phyloP scores from a whole-genome alignment of 179 eudicot genomes.

The Beta corolliflora region DNA sequence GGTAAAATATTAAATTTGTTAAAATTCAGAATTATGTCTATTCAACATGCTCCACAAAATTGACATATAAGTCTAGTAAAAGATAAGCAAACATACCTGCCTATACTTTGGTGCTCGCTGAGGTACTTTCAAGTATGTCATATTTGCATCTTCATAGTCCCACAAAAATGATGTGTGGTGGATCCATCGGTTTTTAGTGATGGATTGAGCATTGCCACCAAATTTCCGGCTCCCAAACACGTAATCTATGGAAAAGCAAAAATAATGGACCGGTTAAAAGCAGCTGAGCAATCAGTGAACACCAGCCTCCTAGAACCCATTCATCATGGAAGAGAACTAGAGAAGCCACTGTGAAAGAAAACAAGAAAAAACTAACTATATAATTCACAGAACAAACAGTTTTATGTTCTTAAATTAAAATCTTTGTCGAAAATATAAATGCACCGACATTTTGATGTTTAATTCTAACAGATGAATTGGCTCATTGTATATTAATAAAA shows the following conservation, averaged over 20 bases:
- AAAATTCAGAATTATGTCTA: neutral
- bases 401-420: neutral
- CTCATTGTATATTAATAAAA: too few relatives aligned
- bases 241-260: constrained; percentile 53
- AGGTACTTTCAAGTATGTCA: constrained; percentile 77
- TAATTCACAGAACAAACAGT: neutral
- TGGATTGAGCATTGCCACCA: constrained; percentile 97
- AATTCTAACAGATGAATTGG: too few relatives aligned
- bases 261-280: neutral
- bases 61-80: neutral
- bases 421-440: neutral
- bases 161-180: constrained; percentile 95
- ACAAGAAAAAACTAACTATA: neutral
- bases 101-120: constrained; percentile 74
- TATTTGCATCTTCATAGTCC: constrained; percentile 76
- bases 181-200: constrained; percentile 82
- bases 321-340: constrained; percentile 9
- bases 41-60: neutral
- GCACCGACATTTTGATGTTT: too few relatives aligned
- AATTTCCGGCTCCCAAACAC: constrained; percentile 83
- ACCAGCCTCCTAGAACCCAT: constrained; percentile 16
- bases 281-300: neutral
- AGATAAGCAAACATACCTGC: constrained; percentile 44
- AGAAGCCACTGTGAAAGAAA: neutral
- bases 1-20: neutral